A percentile compares a stretch with the other conserved stretches of the same genome.
phyloP scores from a whole-genome alignment of 2,329 filamentous ascomycete genomes.

The Nemania sp. region DNA sequence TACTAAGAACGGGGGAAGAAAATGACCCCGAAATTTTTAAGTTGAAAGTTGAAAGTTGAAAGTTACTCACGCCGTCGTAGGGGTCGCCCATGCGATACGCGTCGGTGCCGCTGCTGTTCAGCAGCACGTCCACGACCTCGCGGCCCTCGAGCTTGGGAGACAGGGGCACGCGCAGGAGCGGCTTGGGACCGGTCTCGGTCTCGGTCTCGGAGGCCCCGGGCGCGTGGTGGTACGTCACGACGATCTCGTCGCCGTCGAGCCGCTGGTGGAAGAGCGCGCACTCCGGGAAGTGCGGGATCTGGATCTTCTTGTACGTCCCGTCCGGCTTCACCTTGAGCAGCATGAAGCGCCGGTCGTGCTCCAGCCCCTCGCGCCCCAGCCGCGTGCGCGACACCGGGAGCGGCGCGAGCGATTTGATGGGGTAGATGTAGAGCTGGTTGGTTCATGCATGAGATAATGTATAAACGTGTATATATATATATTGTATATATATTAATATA shows the following conservation, averaged over 20 bases:
- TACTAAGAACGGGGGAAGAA: too few species aligned
- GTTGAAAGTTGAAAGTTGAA: too few species aligned
- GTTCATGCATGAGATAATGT: neutral
- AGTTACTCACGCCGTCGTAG: too few species aligned
- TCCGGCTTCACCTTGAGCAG: slow-evolving; percentile 57
- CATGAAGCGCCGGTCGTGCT: slow-evolving; percentile 73
- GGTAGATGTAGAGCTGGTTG: slow-evolving; percentile 66
- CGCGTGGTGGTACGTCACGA: slow-evolving; percentile 51
- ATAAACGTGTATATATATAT: neutral
- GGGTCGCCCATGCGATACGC: slow-evolving; percentile 66
- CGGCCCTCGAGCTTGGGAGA: slow-evolving; percentile 54
- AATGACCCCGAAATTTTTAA: too few species aligned
- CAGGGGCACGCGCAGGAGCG: slow-evolving; percentile 62
- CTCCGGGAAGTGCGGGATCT: slow-evolving; percentile 59
- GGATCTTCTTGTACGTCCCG: slow-evolving; percentile 49
- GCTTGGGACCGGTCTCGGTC: too few species aligned
- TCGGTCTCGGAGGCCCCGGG: slow-evolving; percentile 41
- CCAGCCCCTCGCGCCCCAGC: slow-evolving; percentile 66
- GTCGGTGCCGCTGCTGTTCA: slow-evolving; percentile 61
- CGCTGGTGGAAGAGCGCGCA: slow-evolving; percentile 68
- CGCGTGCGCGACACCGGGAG: slow-evolving; percentile 57
- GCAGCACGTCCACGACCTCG: slow-evolving; percentile 54
- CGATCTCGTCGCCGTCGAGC: slow-evolving; percentile 47
- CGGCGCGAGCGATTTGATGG: slow-evolving; percentile 73
- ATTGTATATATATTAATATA: neutral